phyloP scores from a whole-genome alignment of 257 asterid species.

The Capsicum chinense region DNA sequence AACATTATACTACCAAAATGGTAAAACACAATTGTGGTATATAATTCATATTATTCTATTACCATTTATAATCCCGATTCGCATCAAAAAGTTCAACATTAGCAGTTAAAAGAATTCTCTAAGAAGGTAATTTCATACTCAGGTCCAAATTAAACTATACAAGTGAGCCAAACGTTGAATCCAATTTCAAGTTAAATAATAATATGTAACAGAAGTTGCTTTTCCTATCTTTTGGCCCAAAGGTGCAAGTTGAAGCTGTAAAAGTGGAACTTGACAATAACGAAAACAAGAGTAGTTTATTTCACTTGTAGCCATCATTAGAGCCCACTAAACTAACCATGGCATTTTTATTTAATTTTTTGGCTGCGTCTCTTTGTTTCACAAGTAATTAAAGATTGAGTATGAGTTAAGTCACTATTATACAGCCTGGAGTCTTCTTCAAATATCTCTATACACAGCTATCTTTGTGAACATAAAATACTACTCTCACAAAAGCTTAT shows the following conservation, averaged over 20 bases:
- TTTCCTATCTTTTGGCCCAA: neutral
- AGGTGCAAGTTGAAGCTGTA: neutral
- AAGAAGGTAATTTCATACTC: too few relatives aligned
- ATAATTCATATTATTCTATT: too few relatives aligned
- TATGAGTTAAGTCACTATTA: conserved; percentile 14
- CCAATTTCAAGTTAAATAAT: neutral
- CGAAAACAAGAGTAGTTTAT: neutral
- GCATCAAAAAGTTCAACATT: too few relatives aligned
- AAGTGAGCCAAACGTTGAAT: neutral
- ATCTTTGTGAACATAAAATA: conserved; percentile 17
- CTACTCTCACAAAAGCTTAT: neutral
- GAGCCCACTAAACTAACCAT: neutral
- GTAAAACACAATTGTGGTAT: neutral
- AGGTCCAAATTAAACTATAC: neutral
- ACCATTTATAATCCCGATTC: too few relatives aligned
- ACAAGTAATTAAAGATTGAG: neutral
- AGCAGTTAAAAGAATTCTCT: too few relatives aligned
- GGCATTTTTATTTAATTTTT: neutral
- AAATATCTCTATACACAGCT: neutral
- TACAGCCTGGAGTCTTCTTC: neutral
- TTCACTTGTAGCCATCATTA: neutral
- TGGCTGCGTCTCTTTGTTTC: neutral
- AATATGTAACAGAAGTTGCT: neutral
- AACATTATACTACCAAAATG: neutral
- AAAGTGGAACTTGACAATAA: neutral